phyloP scores from a whole-genome alignment of 306 rosid species.

The Vigna unguiculata region DNA sequence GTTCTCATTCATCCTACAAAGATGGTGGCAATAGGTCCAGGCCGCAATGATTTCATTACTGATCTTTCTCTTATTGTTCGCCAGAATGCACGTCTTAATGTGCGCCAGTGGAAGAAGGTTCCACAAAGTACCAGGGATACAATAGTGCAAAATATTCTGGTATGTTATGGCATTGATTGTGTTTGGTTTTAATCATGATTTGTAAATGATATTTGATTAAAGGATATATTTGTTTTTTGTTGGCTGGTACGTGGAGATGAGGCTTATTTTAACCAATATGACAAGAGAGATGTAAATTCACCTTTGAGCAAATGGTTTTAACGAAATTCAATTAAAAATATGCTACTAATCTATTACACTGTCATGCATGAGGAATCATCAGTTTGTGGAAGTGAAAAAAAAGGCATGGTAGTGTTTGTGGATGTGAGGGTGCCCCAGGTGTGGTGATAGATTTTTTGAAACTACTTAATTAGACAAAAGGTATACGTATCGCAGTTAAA shows the following conservation, averaged over 20 bases:
- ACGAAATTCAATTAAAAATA: neutral
- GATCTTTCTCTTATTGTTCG: constrained; percentile 56
- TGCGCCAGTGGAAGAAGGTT: constrained; percentile 47
- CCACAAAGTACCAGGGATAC: constrained; percentile 44
- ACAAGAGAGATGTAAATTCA: neutral
- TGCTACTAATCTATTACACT: neutral
- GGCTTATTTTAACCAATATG: neutral
- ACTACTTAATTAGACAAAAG: neutral
- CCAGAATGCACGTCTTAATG: constrained; percentile 47
- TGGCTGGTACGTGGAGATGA: neutral
- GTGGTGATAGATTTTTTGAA: neutral
- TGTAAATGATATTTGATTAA: constrained; percentile 26
- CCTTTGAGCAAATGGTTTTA: no score
- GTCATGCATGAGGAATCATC: neutral
- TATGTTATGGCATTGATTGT: constrained; percentile 31
- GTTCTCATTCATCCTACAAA: constrained; percentile 52
- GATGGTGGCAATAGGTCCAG: constrained; percentile 57
- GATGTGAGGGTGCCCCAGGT: neutral
- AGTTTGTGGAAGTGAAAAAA: neutral
- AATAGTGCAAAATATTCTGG: constrained; percentile 50
- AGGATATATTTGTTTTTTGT: neutral
- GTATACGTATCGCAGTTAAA: neutral
- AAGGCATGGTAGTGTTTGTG: neutral
- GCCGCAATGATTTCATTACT: constrained; percentile 54
- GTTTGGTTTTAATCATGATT: constrained; percentile 31